These are phyloP conservation scores for Populus hybrid DNA, from an alignment of 441 rosid species.

Conservation along the genomic window DNA sequence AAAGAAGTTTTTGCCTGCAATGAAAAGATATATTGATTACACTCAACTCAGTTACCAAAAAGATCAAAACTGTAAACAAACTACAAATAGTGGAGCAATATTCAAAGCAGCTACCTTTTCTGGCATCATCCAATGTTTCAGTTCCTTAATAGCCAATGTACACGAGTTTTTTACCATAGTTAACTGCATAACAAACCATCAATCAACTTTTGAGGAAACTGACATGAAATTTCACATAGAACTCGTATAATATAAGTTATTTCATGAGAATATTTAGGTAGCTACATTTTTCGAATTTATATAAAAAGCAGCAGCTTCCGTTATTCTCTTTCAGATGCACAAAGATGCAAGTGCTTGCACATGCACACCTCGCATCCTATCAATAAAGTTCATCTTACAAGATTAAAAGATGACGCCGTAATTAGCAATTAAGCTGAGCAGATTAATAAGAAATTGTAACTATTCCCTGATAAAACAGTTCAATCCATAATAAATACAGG, in stretches of 20 bases:
- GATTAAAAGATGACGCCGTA: not conserved
- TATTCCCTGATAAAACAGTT: not conserved
- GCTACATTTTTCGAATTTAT: not conserved
- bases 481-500: not conserved
- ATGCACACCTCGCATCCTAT: not conserved
- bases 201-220: conserved; percentile 9
- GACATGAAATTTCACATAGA: not conserved
- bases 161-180: conserved; percentile 50
- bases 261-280: too few relatives aligned
- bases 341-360: not conserved
- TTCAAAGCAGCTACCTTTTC: conserved; percentile 42
- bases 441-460: not conserved
- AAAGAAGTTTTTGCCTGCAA: conserved; percentile 63
- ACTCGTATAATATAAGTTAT: not conserved
- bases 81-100: not conserved
- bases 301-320: not conserved
- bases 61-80: not conserved
- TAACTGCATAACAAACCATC: conserved; percentile 39
- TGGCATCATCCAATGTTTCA: conserved; percentile 61
- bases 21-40: conserved; percentile 2
- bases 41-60: conserved; percentile 5
- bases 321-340: not conserved
- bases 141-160: conserved; percentile 47
- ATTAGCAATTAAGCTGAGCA: not conserved
- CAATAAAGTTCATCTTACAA: not conserved